A percentile compares a stretch with the other conserved stretches of the same genome.
phyloP scores from a whole-genome alignment of 2,329 filamentous ascomycete species.

The Phaeosphaeriaceae sp. region DNA sequence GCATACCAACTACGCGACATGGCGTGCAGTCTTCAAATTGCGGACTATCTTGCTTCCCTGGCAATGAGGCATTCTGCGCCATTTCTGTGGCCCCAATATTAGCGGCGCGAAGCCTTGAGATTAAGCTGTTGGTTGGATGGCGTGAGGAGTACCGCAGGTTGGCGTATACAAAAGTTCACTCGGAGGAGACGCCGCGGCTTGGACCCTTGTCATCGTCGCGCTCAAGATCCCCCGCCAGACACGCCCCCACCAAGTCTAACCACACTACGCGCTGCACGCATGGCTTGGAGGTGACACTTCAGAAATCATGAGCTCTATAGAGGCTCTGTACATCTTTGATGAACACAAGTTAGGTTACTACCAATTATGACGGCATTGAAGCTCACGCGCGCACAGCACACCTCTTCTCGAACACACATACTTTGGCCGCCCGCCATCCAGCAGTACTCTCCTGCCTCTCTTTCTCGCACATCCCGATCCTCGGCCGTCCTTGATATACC shows the following conservation, averaged over 20 bases:
- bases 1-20: constrained; percentile 74
- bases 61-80: constrained; percentile 16
- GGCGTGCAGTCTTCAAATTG: constrained; percentile 70
- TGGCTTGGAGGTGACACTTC: constrained; percentile 22
- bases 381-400: constrained; percentile 64
- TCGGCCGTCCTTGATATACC: constrained; percentile 85
- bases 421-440: constrained; percentile 79
- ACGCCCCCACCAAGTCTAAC: constrained; percentile 20
- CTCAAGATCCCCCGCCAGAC: constrained; percentile 31
- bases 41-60: constrained; percentile 42
- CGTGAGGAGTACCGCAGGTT: background rate
- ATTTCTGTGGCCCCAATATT: background rate
- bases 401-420: constrained; percentile 90
- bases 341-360: constrained; percentile 78
- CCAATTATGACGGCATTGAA: background rate
- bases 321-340: constrained; percentile 96
- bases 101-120: background rate
- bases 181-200: background rate
- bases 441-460: constrained; percentile 79
- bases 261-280: constrained; percentile 9
- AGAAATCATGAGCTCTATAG: constrained; percentile 72
- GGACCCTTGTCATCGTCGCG: constrained; percentile 17
- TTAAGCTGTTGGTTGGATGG: background rate
- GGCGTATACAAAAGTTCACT: background rate
- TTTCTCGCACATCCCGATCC: constrained; percentile 85